Percentiles rank a stretch among this genome's conserved stretches.
Conservation (phyloP, 768 basidiomycete species). For the Rhizopogon roseolus region DNA sequence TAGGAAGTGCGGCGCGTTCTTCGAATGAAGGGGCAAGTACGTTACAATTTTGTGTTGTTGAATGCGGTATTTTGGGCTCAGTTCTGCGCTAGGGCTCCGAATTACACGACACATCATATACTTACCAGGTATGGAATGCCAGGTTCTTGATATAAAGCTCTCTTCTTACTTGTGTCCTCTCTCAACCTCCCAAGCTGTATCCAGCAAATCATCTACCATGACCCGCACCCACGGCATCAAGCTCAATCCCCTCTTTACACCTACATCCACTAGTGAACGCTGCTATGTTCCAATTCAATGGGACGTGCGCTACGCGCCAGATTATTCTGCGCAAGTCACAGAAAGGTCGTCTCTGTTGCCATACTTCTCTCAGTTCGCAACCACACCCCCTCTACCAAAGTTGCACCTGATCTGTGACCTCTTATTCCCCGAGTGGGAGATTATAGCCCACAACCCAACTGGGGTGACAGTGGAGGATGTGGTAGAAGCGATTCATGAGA, state of each 20-base stretch:
- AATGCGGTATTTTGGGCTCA: background rate
- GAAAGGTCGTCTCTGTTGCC: constrained; percentile 2
- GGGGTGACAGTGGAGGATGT: constrained; percentile 53
- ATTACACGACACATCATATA: background rate
- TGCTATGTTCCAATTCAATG: constrained; percentile 32
- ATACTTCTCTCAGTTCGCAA: constrained; percentile 38
- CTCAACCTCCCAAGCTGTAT: background rate
- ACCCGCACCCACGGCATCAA: constrained; percentile 9
- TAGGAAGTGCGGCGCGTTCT: background rate
- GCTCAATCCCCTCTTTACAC: constrained; percentile 15
- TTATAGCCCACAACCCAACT: constrained; percentile 33
- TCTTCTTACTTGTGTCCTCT: too few relatives aligned
- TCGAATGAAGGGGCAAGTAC: constrained; percentile 12
- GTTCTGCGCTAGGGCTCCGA: background rate
- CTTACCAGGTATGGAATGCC: background rate
- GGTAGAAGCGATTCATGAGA: constrained; percentile 38
- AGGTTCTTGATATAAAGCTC: constrained; percentile 12
- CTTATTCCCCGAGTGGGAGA: constrained; percentile 38
- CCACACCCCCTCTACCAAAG: constrained; percentile 31
- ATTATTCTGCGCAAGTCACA: constrained; percentile 12
- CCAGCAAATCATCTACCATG: constrained; percentile 7
- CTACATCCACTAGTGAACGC: constrained; percentile 8
- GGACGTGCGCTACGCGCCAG: constrained; percentile 46
- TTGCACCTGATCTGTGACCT: constrained; percentile 44
- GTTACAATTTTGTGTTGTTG: constrained; percentile 4